Conservation (phyloP, 139 green algal genomes). For the Astrephomene gubernaculifera region DNA sequence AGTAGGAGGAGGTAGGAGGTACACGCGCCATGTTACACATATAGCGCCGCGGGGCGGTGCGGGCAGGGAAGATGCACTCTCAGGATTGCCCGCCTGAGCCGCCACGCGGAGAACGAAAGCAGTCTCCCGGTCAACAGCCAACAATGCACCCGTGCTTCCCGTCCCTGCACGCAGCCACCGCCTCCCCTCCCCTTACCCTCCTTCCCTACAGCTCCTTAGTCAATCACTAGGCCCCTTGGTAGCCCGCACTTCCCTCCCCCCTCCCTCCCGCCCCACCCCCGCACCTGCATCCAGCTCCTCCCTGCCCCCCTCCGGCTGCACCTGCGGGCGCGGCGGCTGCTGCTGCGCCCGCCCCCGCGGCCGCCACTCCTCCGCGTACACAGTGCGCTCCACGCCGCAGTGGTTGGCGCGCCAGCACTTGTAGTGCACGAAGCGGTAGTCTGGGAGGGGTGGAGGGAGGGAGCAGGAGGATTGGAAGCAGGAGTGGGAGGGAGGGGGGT, state of each 20-base stretch:
- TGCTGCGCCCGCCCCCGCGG: background rate
- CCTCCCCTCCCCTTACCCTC: background rate
- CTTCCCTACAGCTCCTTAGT: too few relatives aligned
- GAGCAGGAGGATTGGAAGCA: background rate
- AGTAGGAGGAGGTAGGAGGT: background rate
- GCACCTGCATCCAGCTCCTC: constrained; percentile 20
- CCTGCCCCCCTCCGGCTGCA: background rate
- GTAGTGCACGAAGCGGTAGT: background rate
- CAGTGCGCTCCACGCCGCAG: background rate
- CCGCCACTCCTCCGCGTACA: background rate
- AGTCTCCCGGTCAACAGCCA: background rate
- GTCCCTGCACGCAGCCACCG: background rate
- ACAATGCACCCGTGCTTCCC: background rate
- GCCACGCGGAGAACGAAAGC: too few relatives aligned
- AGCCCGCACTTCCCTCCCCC: background rate
- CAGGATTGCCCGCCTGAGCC: too few relatives aligned
- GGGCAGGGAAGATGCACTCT: too few relatives aligned
- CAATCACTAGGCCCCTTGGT: background rate
- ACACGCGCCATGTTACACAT: background rate
- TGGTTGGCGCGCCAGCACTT: constrained; percentile 16
- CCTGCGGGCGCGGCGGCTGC: constrained; percentile 3
- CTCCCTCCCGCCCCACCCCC: background rate
- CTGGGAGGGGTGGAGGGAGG: background rate
- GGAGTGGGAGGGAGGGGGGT: background rate
- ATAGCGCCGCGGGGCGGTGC: too few relatives aligned